Conservation (phyloP, 177 flowering plant species). For the Telopea speciosissima region DNA sequence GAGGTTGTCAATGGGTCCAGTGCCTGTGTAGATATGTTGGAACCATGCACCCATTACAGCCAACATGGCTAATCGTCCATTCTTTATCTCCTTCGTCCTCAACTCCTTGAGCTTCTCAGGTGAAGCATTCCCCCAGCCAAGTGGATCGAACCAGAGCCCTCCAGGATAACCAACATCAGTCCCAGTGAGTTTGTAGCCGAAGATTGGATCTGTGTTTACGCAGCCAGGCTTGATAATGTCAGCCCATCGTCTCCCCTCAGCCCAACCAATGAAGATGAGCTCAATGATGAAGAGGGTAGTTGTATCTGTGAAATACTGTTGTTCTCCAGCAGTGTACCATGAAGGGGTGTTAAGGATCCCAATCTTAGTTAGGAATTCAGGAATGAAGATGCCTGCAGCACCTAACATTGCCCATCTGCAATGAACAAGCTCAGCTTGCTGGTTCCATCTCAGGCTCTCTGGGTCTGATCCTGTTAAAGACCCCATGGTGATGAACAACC, state of each 20-base stretch:
- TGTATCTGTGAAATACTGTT: slow-evolving; percentile 91
- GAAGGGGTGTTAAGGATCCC: slow-evolving; percentile 97
- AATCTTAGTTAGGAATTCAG: slow-evolving; percentile 81
- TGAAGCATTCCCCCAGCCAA: slow-evolving; percentile 84
- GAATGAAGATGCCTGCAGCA: slow-evolving; percentile 96
- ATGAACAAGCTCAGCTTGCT: slow-evolving; percentile 86
- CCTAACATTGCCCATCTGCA: slow-evolving; percentile 99
- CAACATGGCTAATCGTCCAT: slow-evolving; percentile 95
- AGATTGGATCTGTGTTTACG: slow-evolving; percentile 96
- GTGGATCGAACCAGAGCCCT: slow-evolving; percentile 94
- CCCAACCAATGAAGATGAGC: slow-evolving; percentile 94
- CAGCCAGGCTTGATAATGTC: slow-evolving; percentile 90
- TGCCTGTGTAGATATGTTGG: slow-evolving; percentile 88
- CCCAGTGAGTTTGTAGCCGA: slow-evolving; percentile 97
- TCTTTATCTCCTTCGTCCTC: slow-evolving; percentile 95
- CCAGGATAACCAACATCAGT: slow-evolving; percentile 98
- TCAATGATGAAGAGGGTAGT: slow-evolving; percentile 88
- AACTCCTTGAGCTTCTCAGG: slow-evolving; percentile 80
- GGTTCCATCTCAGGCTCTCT: slow-evolving; percentile 77
- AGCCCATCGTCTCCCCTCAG: slow-evolving; percentile 96
- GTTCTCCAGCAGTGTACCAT: slow-evolving; percentile 95
- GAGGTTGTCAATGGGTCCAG: slow-evolving; percentile 97
- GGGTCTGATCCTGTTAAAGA: slow-evolving; percentile 74
- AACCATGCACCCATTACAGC: slow-evolving; percentile 99
- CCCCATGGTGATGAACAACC: not conserved